Evolutionary conservation across 2,329 filamentous ascomycete species (phyloP).

Genomic region (Apiospora sp.): DNA sequence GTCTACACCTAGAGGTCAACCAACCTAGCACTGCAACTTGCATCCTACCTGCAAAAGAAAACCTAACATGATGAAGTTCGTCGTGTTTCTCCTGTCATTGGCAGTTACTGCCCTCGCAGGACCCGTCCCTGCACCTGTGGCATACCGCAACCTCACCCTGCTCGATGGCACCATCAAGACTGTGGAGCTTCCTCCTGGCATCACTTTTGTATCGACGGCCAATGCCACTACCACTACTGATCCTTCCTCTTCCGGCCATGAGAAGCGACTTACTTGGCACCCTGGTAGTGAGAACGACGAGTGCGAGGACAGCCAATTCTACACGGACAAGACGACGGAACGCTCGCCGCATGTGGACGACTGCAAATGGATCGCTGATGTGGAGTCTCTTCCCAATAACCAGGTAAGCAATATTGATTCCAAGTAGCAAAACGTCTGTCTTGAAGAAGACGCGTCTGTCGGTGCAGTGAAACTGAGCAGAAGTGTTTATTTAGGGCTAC

Average conservation of each 20-base stretch:
- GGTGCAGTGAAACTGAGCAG: neutral
- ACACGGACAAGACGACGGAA: neutral
- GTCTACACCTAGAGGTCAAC: neutral
- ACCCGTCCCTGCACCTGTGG: neutral
- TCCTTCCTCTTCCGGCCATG: neutral
- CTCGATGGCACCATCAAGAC: constrained; percentile 12
- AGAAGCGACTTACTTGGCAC: constrained; percentile 21
- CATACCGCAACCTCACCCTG: constrained; percentile 11
- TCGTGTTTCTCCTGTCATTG: neutral
- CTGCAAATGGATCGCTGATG: constrained; percentile 5
- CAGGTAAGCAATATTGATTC: neutral
- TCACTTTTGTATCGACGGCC: neutral
- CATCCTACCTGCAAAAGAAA: neutral
- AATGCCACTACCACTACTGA: neutral
- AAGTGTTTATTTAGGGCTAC: neutral
- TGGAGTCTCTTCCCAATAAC: constrained; percentile 1
- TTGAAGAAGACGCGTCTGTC: neutral
- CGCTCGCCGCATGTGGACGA: neutral
- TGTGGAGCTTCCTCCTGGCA: neutral
- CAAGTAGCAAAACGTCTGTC: neutral
- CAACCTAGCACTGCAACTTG: neutral
- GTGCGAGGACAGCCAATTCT: neutral
- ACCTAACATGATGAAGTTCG: neutral
- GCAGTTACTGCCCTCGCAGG: neutral
- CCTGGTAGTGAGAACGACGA: neutral